phyloP scores from a whole-genome alignment of 2,329 filamentous ascomycete species.

The Davidsoniella eucalypti region DNA sequence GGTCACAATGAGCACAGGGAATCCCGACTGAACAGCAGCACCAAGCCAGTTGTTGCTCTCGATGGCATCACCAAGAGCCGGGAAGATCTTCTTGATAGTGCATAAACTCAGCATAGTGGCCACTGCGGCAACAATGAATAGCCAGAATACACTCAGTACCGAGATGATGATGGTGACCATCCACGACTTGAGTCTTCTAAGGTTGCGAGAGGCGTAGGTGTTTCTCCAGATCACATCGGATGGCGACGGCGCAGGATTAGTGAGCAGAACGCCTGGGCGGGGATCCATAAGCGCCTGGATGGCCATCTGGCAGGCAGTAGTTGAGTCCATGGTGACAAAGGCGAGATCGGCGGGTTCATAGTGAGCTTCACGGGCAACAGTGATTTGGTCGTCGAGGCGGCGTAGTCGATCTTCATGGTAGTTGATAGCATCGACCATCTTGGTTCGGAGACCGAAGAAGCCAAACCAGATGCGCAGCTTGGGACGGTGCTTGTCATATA shows the following conservation, averaged over 20 bases:
- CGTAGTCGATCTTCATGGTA: slow-evolving; percentile 82
- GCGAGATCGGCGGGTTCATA: slow-evolving; percentile 70
- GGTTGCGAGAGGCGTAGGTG: slow-evolving; percentile 63
- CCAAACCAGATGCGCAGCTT: slow-evolving; percentile 65
- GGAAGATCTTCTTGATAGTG: slow-evolving; percentile 58
- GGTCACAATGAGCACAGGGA: slow-evolving; percentile 74
- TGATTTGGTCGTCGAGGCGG: slow-evolving; percentile 59
- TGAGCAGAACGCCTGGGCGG: slow-evolving; percentile 67
- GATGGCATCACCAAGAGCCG: slow-evolving; percentile 51
- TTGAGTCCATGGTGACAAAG: slow-evolving; percentile 95
- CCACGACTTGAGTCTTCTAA: slow-evolving; percentile 67
- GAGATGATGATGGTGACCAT: slow-evolving; percentile 68
- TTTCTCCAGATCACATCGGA: slow-evolving; percentile 92
- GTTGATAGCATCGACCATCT: slow-evolving; percentile 75
- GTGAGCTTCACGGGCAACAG: slow-evolving; percentile 51
- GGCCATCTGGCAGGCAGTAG: slow-evolving; percentile 84
- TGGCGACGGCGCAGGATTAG: slow-evolving; percentile 73
- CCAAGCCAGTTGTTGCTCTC: slow-evolving; percentile 50
- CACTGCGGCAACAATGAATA: slow-evolving; percentile 62
- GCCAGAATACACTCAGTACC: slow-evolving; percentile 75
- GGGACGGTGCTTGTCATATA: slow-evolving; percentile 31
- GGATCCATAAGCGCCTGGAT: slow-evolving; percentile 90
- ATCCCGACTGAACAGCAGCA: slow-evolving; percentile 68
- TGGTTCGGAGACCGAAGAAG: slow-evolving; percentile 52
- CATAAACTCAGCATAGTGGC: slow-evolving; percentile 69